Base-by-base conservation (phyloP, 805 yeast genomes). In the Saccharomycopsis sp. region DNA sequence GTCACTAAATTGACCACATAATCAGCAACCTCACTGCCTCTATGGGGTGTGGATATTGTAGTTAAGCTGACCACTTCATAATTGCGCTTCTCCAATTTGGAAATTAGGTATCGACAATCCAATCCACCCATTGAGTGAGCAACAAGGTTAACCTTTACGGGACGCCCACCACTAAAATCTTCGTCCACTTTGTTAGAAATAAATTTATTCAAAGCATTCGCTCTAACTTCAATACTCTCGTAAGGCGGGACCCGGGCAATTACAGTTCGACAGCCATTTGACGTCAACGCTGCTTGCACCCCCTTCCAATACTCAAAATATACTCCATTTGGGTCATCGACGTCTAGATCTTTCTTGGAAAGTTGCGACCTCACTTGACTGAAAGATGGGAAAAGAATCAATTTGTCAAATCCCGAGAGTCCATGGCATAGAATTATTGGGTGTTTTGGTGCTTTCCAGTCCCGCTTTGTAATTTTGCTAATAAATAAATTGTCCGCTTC, bases 111-210 rank as follows among this genome's bases (percentile, higher is more conserved):
- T 41, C 97, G 65, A 27, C 88, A 76, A 57, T 89, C 96, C 24
- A 88, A 64, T 0, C 97, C 97, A 4, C 97, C 97, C 96, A 88
- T 87, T 0, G 96, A 86, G 58, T 88, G 97, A 4, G 93, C 93
- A 21, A 88, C 69, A 36, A 88, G 59, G 56, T 89, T 89, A 13
- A 88, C 70, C 48, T 77, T 78, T 17, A 77, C 52, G 9, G 64
- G 65, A 21, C 61, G 59, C 13, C 55, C 53, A 8, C 52, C 50
- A 21, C 53, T 46, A 17, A 53, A 40, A 11, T 56, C 53, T n/a
- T 41, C 26, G 4, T 24, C 17, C 8, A 49, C 36, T 26, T 42
- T 29, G 16, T 36, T 44, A 26, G 58, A 53, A 4, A 88, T 72
- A 53, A 72, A 77, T 1, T 58, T 56, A 54, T 81, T 72, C 47